These are phyloP conservation scores for Poa annua DNA, from an alignment of 176 grass and related monocot genomes.

Conservation along the genomic window DNA sequence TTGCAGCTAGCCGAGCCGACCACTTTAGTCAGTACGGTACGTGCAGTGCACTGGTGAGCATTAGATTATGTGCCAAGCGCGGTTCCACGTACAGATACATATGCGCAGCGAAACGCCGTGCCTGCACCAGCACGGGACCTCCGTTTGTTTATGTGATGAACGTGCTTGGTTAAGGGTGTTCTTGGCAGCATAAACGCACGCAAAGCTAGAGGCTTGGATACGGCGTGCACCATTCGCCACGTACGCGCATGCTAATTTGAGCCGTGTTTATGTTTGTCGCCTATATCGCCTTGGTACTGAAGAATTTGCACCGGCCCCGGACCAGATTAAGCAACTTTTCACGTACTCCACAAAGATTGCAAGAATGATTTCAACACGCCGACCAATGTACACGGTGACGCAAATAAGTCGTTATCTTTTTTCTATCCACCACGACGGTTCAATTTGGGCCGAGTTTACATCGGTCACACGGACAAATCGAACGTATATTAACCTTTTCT, in stretches of 20 bases:
- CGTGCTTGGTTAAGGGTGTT: not conserved
- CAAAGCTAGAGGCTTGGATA: not conserved
- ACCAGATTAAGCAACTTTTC: not conserved
- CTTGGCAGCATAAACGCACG: not conserved
- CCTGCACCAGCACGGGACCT: conserved; percentile 6
- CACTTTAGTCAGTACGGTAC: not conserved
- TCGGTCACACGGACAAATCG: too few relatives aligned
- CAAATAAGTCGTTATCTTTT: too few relatives aligned
- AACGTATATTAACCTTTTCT: too few relatives aligned
- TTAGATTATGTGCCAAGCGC: conserved; percentile 6
- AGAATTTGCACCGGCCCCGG: not conserved
- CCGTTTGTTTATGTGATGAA: not conserved
- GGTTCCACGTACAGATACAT: conserved; percentile 20
- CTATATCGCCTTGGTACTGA: too few relatives aligned
- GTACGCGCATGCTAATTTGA: not conserved
- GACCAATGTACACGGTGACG: too few relatives aligned
- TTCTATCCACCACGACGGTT: too few relatives aligned
- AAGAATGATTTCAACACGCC: too few relatives aligned
- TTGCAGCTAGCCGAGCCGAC: not conserved
- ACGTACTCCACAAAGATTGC: not conserved
- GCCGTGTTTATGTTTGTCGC: not conserved
- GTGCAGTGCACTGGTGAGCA: not conserved
- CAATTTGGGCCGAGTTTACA: too few relatives aligned
- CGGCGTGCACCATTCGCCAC: not conserved
- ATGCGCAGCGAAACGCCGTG: conserved; percentile 14